These are phyloP conservation scores for Boehmeria nivea DNA, from an alignment of 306 rosid species.

Conservation along the genomic window DNA sequence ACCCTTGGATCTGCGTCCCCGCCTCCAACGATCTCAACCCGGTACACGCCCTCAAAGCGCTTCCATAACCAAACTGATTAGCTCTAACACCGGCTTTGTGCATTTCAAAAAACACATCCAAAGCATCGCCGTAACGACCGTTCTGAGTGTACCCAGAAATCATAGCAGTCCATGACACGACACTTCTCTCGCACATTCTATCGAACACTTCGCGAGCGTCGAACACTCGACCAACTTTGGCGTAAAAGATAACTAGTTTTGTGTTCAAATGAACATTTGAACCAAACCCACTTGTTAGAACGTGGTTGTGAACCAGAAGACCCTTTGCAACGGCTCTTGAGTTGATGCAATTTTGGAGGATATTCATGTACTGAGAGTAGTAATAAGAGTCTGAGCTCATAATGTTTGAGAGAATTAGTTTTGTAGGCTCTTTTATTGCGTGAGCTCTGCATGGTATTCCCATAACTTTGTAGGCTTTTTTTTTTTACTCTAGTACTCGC, in stretches of 20 bases:
- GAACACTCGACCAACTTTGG: slow-evolving; percentile 3
- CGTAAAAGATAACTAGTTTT: slow-evolving; percentile 16
- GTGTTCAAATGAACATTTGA: slow-evolving; percentile 25
- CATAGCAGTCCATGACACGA: slow-evolving; percentile 37
- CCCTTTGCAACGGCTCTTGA: slow-evolving; percentile 15
- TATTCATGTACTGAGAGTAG: slow-evolving; percentile 16
- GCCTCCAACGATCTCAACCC: slow-evolving; percentile 17
- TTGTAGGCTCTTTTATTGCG: too few species aligned
- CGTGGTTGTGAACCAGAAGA: slow-evolving; percentile 27
- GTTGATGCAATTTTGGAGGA: slow-evolving; percentile 26
- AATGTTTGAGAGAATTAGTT: too few species aligned
- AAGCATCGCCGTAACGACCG: slow-evolving; percentile 22
- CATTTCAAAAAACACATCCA: slow-evolving; percentile 22
- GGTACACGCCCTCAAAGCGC: slow-evolving; percentile 26
- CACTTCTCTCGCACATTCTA: slow-evolving; percentile 17
- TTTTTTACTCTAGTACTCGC: too few species aligned
- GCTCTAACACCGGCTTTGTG: slow-evolving; percentile 15
- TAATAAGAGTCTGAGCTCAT: neutral
- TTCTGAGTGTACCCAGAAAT: slow-evolving; percentile 26
- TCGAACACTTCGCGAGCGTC: slow-evolving; percentile 25
- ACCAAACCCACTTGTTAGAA: slow-evolving; percentile 19
- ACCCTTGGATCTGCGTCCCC: slow-evolving; percentile 34
- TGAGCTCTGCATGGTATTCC: too few species aligned
- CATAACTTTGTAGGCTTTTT: too few species aligned
- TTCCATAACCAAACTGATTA: slow-evolving; percentile 34